Evolutionary conservation across 352 stramenopile genomes (phyloP), one percentile per base, ranked within the genome.

Genomic region (Phytophthora macrochlamydospora): DNA sequence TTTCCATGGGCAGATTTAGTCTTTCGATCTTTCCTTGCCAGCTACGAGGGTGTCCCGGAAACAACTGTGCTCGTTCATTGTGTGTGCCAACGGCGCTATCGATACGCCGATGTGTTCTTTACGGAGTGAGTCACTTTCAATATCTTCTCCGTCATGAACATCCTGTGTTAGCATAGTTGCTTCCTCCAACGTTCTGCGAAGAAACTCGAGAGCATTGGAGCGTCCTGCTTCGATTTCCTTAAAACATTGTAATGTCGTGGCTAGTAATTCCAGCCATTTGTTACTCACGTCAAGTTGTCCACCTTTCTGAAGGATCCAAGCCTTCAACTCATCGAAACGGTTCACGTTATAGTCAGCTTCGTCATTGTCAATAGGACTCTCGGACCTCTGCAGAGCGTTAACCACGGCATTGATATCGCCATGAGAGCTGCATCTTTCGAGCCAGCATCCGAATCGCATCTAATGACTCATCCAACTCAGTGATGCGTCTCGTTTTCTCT

Each of bases 401-500:
- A 88, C 52, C 28, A 88, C 73, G 7, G 60, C 61, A 7, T 63
- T n/a, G 12, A 93, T 65, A 1, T 93, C 77, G 6, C 81, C 73
- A 29, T 73, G 46, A 28, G 42, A 93, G 61, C 30, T 82, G 71
- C 59, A 88, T 64, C 43, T 80, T 71, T 24, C 64, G 59, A 0
- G 85, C 62, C 5, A 89, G 30, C 0, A 69, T 64, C 2, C 85
- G 80, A 32, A 92, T 81, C 32, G 74, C 60, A n/a, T 61, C 56
- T 7, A 85, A 57, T 1, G 67, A 52, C 14, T 85, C 65, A 49
- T 94, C 79, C 33, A 85, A 58, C 51, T 93, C 80, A 3, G 61
- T 60, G 29, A 89, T 60, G 11, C 85, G 79, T 42, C 79, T 85
- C 4, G 74, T 65, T 52, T 93, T 92, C 45, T 94, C 85, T 42